Evolutionary conservation across 352 stramenopile genomes (phyloP).

Genomic region (Globisporangium iwayamae): DNA sequence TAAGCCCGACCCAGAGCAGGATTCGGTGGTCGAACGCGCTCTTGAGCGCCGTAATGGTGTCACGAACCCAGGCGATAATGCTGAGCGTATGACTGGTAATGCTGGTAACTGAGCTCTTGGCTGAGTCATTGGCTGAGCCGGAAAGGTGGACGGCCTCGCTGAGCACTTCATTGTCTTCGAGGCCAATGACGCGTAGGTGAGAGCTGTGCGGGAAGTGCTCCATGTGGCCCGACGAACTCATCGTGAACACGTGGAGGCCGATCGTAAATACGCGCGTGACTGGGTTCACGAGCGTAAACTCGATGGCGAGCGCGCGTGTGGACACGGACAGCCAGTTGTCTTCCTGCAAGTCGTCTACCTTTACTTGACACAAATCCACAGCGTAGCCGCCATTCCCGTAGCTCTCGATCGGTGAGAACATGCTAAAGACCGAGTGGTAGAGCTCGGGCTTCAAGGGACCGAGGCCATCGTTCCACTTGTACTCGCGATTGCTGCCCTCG

Average conservation of each 20-base stretch:
- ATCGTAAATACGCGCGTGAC: constrained; percentile 88
- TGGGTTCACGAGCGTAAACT: constrained; percentile 87
- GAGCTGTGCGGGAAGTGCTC: constrained; percentile 81
- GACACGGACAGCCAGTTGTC: constrained; percentile 76
- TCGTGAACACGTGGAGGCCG: constrained; percentile 79
- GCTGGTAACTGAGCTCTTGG: neutral
- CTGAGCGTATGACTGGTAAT: neutral
- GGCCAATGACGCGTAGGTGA: constrained; percentile 71
- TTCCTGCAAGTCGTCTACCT: constrained; percentile 55
- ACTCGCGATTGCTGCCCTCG: constrained; percentile 31
- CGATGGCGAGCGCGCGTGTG: constrained; percentile 78
- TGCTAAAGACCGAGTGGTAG: constrained; percentile 49
- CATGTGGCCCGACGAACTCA: constrained; percentile 77
- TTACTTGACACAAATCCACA: constrained; percentile 66
- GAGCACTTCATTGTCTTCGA: constrained; percentile 56
- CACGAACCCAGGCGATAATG: neutral
- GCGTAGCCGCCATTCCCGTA: constrained; percentile 72
- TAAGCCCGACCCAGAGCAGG: constrained; percentile 58
- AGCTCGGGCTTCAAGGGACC: constrained; percentile 53
- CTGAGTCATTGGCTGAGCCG: neutral
- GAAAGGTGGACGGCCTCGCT: neutral
- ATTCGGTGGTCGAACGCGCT: constrained; percentile 54
- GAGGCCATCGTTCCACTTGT: constrained; percentile 66
- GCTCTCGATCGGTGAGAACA: constrained; percentile 34
- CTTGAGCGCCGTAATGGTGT: constrained; percentile 18